These are phyloP conservation scores for Talaromyces stipitatus DNA, from an alignment of 495 filamentous ascomycete genomes.

Conservation along the genomic window DNA sequence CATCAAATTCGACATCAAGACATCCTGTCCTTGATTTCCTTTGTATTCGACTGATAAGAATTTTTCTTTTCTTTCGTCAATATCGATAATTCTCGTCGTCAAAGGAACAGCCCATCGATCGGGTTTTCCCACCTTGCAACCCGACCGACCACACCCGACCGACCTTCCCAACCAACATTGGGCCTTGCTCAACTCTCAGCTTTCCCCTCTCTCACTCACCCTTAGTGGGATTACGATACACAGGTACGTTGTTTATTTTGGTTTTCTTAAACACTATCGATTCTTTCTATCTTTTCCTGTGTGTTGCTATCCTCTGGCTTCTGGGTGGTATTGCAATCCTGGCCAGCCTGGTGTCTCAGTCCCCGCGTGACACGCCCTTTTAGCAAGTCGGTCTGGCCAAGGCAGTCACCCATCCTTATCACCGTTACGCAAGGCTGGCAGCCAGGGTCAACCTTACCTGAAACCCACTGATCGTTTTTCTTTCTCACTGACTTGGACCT, in stretches of 20 bases:
- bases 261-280: too few relatives aligned
- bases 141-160: not conserved
- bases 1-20: conserved; percentile 29
- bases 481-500: conserved; percentile 10
- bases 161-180: not conserved
- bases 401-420: not conserved
- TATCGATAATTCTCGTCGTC: not conserved
- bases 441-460: conserved; percentile 10
- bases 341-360: not conserved
- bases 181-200: not conserved
- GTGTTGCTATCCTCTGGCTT: too few relatives aligned
- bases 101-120: not conserved
- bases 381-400: not conserved
- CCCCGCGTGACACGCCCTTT: conserved; percentile 6
- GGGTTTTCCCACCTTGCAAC: not conserved
- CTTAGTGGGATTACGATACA: not conserved
- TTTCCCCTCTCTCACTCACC: not conserved
- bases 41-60: not conserved
- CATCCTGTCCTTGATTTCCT: conserved; percentile 28
- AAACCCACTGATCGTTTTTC: conserved; percentile 1
- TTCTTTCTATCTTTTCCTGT: too few relatives aligned
- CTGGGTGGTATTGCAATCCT: not conserved
- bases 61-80: not conserved
- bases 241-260: not conserved
- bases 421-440: not conserved